Conservation (phyloP, 805 yeast genomes). For the Naumovozyma baii region DNA sequence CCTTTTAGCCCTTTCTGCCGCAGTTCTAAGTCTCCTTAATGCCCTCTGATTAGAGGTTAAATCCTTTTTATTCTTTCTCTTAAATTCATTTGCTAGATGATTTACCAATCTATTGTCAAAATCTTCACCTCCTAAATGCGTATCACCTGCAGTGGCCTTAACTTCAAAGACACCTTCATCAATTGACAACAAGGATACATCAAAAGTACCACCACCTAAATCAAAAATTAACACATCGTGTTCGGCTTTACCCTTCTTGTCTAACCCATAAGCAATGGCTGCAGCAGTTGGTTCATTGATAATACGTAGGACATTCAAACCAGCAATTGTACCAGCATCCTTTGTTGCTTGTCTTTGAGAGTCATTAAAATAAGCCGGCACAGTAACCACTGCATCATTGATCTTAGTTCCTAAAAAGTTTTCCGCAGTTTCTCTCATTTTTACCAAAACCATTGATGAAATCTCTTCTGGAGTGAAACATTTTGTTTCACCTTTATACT, state of each 20-base stretch:
- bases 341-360: slow-evolving; percentile 96
- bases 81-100: slow-evolving; percentile 83
- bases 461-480: slow-evolving; percentile 87
- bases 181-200: slow-evolving; percentile 81
- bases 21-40: slow-evolving; percentile 90
- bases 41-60: slow-evolving; percentile 84
- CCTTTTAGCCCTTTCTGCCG: slow-evolving; percentile 97
- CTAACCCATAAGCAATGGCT: slow-evolving; percentile 91
- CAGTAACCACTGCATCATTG: slow-evolving; percentile 85
- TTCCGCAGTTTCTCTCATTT: slow-evolving; percentile 87
- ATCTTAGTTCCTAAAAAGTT: slow-evolving; percentile 70
- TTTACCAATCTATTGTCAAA: slow-evolving; percentile 87
- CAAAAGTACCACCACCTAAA: slow-evolving; percentile 95
- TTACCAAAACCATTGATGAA: slow-evolving; percentile 80
- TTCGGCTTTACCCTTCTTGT: slow-evolving; percentile 64
- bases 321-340: slow-evolving; percentile 94
- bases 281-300: slow-evolving; percentile 96
- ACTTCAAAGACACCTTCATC: slow-evolving; percentile 95
- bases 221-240: slow-evolving; percentile 84
- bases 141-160: slow-evolving; percentile 63
- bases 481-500: slow-evolving; percentile 74
- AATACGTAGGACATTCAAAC: slow-evolving; percentile 85
- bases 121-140: slow-evolving; percentile 89
- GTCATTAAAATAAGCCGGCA: slow-evolving; percentile 93
- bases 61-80: slow-evolving; percentile 91